phyloP scores from a whole-genome alignment of 169 alveolate genomes.

The Cyclospora cayetanensis region DNA sequence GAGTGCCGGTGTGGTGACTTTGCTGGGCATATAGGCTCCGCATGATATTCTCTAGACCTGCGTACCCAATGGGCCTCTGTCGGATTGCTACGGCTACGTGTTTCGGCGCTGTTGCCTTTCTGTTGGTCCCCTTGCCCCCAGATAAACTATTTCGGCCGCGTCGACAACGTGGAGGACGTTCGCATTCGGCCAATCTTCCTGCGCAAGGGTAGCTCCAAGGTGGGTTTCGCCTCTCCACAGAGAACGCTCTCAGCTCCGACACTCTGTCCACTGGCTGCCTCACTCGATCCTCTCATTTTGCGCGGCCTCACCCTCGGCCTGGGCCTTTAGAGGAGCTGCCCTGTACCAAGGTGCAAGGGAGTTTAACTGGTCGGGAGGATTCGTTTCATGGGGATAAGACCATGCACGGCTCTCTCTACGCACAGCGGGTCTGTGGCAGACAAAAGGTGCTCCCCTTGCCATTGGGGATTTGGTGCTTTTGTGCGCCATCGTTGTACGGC shows the following conservation, averaged over 20 bases:
- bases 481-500: too few relatives aligned
- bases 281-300: not conserved
- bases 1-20: too few relatives aligned
- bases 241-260: not conserved
- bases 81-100: too few relatives aligned
- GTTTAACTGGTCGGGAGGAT: too few relatives aligned
- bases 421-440: not conserved
- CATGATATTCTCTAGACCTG: too few relatives aligned
- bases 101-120: too few relatives aligned
- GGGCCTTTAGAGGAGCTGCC: too few relatives aligned
- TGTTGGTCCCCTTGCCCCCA: not conserved
- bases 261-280: not conserved
- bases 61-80: too few relatives aligned
- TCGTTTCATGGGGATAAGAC: too few relatives aligned
- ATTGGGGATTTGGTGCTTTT: not conserved
- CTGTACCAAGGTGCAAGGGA: too few relatives aligned
- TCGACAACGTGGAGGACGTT: conserved; percentile 85
- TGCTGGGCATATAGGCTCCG: too few relatives aligned
- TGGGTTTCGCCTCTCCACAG: conserved; percentile 76
- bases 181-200: conserved; percentile 87
- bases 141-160: conserved; percentile 90
- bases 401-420: not conserved
- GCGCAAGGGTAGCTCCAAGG: conserved; percentile 88
- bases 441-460: not conserved
- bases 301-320: not conserved